These are phyloP conservation scores for Acacia pycnantha DNA, from an alignment of 331 rosid species.

Conservation along the genomic window DNA sequence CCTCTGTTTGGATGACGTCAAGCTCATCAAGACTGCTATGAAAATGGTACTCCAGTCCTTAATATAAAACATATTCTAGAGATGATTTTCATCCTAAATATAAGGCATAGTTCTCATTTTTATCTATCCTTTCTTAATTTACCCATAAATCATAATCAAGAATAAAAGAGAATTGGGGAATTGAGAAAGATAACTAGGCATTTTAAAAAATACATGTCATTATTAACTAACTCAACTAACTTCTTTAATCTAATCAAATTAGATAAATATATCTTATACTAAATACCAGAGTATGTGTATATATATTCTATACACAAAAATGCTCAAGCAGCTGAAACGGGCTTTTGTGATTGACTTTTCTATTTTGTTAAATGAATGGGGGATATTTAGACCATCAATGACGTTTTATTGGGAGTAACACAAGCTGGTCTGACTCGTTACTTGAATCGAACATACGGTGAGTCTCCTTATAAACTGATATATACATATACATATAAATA, in stretches of 20 bases:
- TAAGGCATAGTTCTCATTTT: too few species aligned
- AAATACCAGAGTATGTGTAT: too few species aligned
- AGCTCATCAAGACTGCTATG: slow-evolving; percentile 51
- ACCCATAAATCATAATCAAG: too few species aligned
- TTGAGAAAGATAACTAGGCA: too few species aligned
- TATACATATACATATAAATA: background rate
- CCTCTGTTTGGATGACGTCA: slow-evolving; percentile 57
- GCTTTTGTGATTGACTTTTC: background rate
- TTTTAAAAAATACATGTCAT: too few species aligned
- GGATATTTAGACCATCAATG: slow-evolving; percentile 57
- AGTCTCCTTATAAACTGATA: slow-evolving; percentile 5
- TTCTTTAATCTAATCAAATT: too few species aligned
- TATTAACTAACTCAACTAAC: too few species aligned
- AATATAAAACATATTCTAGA: too few species aligned
- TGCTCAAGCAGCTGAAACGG: background rate
- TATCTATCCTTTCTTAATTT: too few species aligned
- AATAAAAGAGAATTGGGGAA: too few species aligned
- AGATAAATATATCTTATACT: too few species aligned
- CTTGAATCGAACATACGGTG: slow-evolving; percentile 50
- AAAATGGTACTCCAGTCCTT: slow-evolving; percentile 34
- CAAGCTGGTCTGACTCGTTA: slow-evolving; percentile 62
- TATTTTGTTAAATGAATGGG: background rate
- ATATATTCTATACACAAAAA: background rate
- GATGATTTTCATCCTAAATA: too few species aligned
- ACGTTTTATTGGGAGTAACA: slow-evolving; percentile 59